Conservation (phyloP, 1,284 basidiomycete species). For the Marasmius tenuissimus region DNA sequence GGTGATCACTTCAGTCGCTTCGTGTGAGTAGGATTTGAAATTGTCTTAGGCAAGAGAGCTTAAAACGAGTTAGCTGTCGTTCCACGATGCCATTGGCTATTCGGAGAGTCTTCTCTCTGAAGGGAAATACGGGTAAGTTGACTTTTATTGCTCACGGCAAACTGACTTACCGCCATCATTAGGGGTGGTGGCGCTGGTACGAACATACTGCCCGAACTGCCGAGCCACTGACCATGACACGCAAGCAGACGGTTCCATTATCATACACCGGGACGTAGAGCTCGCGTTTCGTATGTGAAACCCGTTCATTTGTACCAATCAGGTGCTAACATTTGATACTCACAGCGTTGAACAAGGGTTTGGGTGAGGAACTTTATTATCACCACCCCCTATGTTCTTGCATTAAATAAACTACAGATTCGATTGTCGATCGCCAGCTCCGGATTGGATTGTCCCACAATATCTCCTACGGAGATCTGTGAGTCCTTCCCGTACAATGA, state of each 20-base stretch:
- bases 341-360: background rate
- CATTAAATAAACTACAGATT: background rate
- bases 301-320: background rate
- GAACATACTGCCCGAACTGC: background rate
- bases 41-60: background rate
- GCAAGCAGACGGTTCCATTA: conserved; percentile 34
- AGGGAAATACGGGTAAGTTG: conserved; percentile 30
- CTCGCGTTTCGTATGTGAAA: background rate
- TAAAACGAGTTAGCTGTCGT: conserved; percentile 22
- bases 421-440: background rate
- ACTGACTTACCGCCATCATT: background rate
- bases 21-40: conserved; percentile 5
- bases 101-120: conserved; percentile 19
- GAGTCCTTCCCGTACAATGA: conserved; percentile 6
- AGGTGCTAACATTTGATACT: background rate
- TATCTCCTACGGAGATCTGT: conserved; percentile 41
- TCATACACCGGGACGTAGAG: conserved; percentile 33
- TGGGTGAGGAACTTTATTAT: background rate
- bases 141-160: background rate
- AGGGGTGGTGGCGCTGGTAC: conserved; percentile 22
- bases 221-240: background rate
- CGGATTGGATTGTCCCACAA: conserved; percentile 5
- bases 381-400: background rate
- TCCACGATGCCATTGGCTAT: conserved; percentile 42
- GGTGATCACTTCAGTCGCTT: background rate